Evolutionary conservation across 176 grass and related monocot species (phyloP), one percentile per base, ranked within the genome.

Genomic region (Aegilops longissima): DNA sequence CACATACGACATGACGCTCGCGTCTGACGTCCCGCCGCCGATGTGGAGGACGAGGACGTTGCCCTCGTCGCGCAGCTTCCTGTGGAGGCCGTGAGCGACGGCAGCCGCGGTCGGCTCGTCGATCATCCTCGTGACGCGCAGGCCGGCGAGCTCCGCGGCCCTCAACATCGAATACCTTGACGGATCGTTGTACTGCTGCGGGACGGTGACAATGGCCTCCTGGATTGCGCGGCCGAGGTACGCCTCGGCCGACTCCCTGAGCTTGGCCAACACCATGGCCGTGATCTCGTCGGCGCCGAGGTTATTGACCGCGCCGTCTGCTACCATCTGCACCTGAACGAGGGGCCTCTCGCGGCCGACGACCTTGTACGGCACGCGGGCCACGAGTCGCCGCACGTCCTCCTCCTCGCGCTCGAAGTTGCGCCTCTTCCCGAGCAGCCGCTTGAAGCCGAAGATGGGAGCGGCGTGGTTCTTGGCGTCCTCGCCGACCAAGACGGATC

Each of bases 401-500:
- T 51, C 49, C 49, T 51, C 49, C 49, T 51, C 49, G 49, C 49
- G 49, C 49, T 51, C 49, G 0, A 51, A 51, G 49, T 51, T 2
- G 49, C 49, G 49, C 44, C 73, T 30, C 45, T 52, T 76, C 7
- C 73, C 73, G 24, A 76, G 8, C 12, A 76, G 73, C 16, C 73
- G 44, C 25, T 76, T 76, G 73, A 76, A 76, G 42, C 73, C 73
- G 44, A 49, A 76, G 44, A 76, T 52, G 44, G 73, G 13, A 23
- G 78, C 59, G 30, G 78, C 30, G 78, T 87, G 78, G 8, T 82
- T 21, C 69, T 9, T 38, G 59, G 58, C 86, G 42, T 44, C 77
- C 54, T 87, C 67, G 68, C 68, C 78, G 29, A 29, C 14, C 56
- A 87, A 29, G 18, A 23, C 23, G 12, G 20, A 36, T 54, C 67